Conservation (phyloP, 345 rosid genomes). For the Trapa incisa region DNA sequence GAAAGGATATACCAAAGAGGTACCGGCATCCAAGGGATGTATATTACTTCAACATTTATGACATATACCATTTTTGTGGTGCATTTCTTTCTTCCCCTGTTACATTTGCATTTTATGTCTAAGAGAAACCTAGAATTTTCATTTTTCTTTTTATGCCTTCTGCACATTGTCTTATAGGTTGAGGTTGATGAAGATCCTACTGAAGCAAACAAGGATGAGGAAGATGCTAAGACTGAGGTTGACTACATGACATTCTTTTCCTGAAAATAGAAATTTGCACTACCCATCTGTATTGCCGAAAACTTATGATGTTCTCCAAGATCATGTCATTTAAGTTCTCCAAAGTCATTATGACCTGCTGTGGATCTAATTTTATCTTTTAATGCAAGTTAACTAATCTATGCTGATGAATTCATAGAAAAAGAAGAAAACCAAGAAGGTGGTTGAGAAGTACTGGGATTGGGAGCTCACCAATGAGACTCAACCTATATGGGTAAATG, state of each 20-base stretch:
- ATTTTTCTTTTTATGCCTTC: background rate
- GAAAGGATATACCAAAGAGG: slow-evolving; percentile 94
- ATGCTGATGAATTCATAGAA: slow-evolving; percentile 22
- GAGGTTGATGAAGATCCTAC: slow-evolving; percentile 91
- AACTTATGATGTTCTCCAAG: too few species aligned
- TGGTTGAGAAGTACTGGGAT: slow-evolving; percentile 94
- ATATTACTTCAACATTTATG: background rate
- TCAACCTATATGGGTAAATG: slow-evolving; percentile 87
- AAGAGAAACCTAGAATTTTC: background rate
- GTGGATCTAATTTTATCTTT: background rate
- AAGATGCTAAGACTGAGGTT: slow-evolving; percentile 53
- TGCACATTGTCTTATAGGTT: slow-evolving; percentile 33
- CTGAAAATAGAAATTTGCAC: too few species aligned
- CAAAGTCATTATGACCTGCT: background rate
- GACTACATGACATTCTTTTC: background rate
- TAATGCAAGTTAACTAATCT: background rate
- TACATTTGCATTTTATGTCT: background rate
- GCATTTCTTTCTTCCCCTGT: background rate
- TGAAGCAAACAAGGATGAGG: slow-evolving; percentile 50
- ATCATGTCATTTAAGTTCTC: background rate
- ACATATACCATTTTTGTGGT: background rate
- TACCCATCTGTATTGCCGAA: too few species aligned
- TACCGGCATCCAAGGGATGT: slow-evolving; percentile 10
- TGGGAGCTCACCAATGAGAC: slow-evolving; percentile 96
- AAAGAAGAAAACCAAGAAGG: slow-evolving; percentile 87